Conservation (phyloP, 176 grass and related monocot genomes). For the Triticum urartu region DNA sequence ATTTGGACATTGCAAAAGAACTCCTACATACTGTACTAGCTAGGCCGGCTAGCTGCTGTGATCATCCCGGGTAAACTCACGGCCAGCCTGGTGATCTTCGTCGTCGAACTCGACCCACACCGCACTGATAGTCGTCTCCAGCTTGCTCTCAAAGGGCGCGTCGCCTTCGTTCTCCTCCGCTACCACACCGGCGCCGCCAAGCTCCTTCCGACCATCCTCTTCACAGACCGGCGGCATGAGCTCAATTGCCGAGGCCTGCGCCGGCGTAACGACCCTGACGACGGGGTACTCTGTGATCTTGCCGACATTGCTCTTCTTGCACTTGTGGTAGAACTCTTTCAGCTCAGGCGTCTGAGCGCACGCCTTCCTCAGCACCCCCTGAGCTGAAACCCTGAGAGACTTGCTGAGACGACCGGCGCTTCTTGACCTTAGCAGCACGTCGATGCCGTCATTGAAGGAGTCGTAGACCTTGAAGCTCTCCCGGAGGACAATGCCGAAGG, state of each 20-base stretch:
- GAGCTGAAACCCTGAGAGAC: slow-evolving; percentile 30
- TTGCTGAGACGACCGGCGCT: slow-evolving; percentile 30
- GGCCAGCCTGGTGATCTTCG: slow-evolving; percentile 11
- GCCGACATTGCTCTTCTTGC: slow-evolving; percentile 53
- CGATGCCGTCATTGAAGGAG: slow-evolving; percentile 56
- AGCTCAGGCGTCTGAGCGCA: slow-evolving; percentile 62
- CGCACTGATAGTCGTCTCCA: slow-evolving; percentile 86
- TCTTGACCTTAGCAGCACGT: slow-evolving; percentile 27
- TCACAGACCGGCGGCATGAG: neutral
- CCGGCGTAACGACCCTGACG: slow-evolving; percentile 64
- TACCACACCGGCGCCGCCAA: neutral
- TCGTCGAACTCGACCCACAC: slow-evolving; percentile 88
- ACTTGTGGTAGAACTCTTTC: slow-evolving; percentile 83
- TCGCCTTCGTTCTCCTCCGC: neutral
- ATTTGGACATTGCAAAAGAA: slow-evolving; percentile 26
- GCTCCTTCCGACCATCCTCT: neutral
- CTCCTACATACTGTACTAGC: slow-evolving; percentile 23
- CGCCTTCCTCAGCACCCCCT: slow-evolving; percentile 69
- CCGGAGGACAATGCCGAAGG: slow-evolving; percentile 74
- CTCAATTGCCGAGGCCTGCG: slow-evolving; percentile 42
- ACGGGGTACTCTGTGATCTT: slow-evolving; percentile 78
- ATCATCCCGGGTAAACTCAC: neutral
- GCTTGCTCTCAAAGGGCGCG: slow-evolving; percentile 36
- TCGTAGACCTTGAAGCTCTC: slow-evolving; percentile 93
- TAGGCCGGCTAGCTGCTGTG: slow-evolving; percentile 25